Conservation (phyloP, 1,284 basidiomycete species). For the Spongiforma sp. region DNA sequence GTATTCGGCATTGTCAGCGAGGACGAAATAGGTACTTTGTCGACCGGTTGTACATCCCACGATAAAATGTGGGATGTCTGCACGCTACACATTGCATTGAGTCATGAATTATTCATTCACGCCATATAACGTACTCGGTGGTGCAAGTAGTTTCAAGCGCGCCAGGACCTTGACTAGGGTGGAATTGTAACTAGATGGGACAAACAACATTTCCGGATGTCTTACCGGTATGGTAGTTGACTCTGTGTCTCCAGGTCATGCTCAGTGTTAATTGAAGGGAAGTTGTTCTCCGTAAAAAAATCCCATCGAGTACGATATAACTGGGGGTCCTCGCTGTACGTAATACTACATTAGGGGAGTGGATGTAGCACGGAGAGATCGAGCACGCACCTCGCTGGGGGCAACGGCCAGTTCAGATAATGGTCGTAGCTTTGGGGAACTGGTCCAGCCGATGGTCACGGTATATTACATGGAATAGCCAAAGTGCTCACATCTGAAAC, state of each 20-base stretch:
- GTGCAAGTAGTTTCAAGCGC: neutral
- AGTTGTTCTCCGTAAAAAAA: no score
- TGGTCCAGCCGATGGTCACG: constrained; percentile 1
- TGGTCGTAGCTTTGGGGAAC: neutral
- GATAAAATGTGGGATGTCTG: neutral
- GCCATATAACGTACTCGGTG: neutral
- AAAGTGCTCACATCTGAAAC: neutral
- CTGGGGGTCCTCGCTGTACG: neutral
- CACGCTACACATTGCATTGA: neutral
- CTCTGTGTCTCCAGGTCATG: neutral
- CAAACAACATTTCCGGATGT: neutral
- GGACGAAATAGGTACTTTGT: neutral
- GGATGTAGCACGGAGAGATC: no score
- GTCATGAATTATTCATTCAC: neutral
- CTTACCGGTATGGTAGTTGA: neutral
- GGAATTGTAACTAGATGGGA: neutral
- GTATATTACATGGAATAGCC: neutral
- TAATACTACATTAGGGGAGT: neutral
- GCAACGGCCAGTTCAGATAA: neutral
- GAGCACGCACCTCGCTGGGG: neutral
- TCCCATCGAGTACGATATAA: neutral
- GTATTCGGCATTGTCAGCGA: neutral
- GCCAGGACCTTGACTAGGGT: neutral
- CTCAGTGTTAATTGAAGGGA: neutral
- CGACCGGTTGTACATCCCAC: neutral